Base-by-base conservation (phyloP, 495 filamentous ascomycete species). In the Xylaria nigripes region DNA sequence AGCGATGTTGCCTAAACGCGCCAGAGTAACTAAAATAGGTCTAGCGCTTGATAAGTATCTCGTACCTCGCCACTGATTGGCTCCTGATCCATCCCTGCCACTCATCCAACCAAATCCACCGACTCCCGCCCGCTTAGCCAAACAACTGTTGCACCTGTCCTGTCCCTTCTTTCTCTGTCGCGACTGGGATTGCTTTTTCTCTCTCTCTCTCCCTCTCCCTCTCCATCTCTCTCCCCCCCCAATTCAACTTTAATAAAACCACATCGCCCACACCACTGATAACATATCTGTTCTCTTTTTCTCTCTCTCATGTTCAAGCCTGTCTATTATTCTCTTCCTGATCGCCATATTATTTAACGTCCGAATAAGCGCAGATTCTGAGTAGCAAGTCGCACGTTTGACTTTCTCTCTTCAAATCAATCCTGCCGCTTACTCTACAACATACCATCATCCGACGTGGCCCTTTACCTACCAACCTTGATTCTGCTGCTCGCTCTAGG, bases 211-310 rank as follows among this genome's bases (percentile, higher is more conserved):
- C 48, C 55, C 42, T 21, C 46, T 54, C 12, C 45, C 38, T 49
- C 61, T 27, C 56, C 49, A 32, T 54, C 58, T 32, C 51, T n/a
- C n/a, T n/a, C 58, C 36, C 53, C 54, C 48, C 45, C 45, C 55
- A 51, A 48, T 50, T 55, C 50, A 36, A 38, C 38, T 43, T 42
- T 36, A 36, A 36, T 36, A 36, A 36, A 8, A n/a, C n/a, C n/a
- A n/a, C n/a, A n/a, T n/a, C n/a, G n/a, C n/a, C n/a, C n/a, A n/a
- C n/a, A n/a, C n/a, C n/a, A n/a, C n/a, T n/a, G n/a, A n/a, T n/a
- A n/a, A n/a, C n/a, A n/a, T n/a, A n/a, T 15, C 32, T 8, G 2
- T 36, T 15, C 32, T 2, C 27, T 30, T 10, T 30, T 30, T 5
- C 27, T 30, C 27, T 10, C 27, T 30, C 10, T 15, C 32, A 36